phyloP scores from a whole-genome alignment of 2,329 filamentous ascomycete genomes.

The Amesomyces nigricolor region DNA sequence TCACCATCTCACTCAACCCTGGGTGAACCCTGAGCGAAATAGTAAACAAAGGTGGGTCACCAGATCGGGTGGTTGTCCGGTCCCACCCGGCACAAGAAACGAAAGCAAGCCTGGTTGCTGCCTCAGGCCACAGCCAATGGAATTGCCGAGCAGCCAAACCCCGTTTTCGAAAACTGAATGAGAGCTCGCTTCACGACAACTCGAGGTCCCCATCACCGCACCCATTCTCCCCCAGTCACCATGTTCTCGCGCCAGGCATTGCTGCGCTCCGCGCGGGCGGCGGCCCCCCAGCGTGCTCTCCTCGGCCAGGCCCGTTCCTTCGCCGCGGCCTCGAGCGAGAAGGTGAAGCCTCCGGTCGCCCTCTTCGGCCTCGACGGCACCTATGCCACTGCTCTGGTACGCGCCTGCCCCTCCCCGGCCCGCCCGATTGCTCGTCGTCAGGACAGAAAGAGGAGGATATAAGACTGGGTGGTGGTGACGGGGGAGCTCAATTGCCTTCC shows the following conservation, averaged over 20 bases:
- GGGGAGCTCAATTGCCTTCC: neutral
- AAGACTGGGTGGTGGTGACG: neutral
- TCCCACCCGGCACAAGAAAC: constrained; percentile 13
- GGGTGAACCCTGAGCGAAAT: neutral
- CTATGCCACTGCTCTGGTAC: constrained; percentile 97
- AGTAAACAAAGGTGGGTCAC: neutral
- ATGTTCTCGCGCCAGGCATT: constrained; percentile 58
- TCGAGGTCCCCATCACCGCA: constrained; percentile 25
- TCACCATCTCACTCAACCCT: neutral
- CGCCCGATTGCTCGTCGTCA: constrained; percentile 2
- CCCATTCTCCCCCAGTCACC: constrained; percentile 30
- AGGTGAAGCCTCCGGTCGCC: constrained; percentile 77
- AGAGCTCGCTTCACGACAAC: constrained; percentile 28
- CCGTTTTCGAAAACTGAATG: constrained; percentile 25
- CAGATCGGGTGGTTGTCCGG: constrained; percentile 7
- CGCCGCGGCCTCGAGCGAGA: constrained; percentile 59
- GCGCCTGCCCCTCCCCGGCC: constrained; percentile 31
- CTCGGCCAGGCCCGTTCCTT: constrained; percentile 68
- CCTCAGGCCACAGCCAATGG: constrained; percentile 24
- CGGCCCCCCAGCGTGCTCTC: constrained; percentile 54
- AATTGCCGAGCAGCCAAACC: constrained; percentile 27
- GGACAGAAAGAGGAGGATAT: constrained; percentile 3
- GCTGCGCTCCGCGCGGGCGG: constrained; percentile 50
- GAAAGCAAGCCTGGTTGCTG: constrained; percentile 4
- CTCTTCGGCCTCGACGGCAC: constrained; percentile 96